A percentile compares a stretch with the other conserved stretches of the same genome.
phyloP scores from a whole-genome alignment of 1,139 yeast genomes.

The Kazachstania sp. region DNA sequence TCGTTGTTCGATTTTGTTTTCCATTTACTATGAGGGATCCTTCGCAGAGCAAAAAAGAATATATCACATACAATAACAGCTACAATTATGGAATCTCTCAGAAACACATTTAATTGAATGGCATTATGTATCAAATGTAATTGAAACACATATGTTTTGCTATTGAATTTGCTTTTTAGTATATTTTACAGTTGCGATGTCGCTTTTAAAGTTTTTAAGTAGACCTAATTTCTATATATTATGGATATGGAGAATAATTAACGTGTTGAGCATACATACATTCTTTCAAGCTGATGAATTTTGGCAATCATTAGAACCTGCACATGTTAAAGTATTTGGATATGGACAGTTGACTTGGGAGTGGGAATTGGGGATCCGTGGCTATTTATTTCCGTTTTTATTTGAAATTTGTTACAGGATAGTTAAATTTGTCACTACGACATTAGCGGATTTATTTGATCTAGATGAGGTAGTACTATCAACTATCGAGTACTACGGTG shows the following conservation, averaged over 20 bases:
- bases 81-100: too few species aligned
- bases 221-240: constrained; percentile 4
- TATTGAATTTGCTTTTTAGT: too few species aligned
- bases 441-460: neutral
- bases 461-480: neutral
- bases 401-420: constrained; percentile 35
- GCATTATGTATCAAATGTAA: too few species aligned
- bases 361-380: constrained; percentile 69
- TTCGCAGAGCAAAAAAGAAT: too few species aligned
- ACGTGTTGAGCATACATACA: constrained; percentile 56
- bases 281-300: constrained; percentile 96
- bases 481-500: constrained; percentile 29
- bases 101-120: too few species aligned
- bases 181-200: neutral
- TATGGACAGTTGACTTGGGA: constrained; percentile 93
- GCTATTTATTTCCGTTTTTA: constrained; percentile 70
- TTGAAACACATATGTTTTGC: too few species aligned
- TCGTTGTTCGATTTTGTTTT: neutral
- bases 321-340: constrained; percentile 65
- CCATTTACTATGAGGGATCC: too few species aligned
- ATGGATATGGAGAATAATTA: constrained; percentile 42
- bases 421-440: constrained; percentile 5
- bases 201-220: neutral
- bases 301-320: constrained; percentile 91
- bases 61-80: too few species aligned